Base-by-base conservation (phyloP, 139 green algal genomes). In the Yamagishiella unicocca region DNA sequence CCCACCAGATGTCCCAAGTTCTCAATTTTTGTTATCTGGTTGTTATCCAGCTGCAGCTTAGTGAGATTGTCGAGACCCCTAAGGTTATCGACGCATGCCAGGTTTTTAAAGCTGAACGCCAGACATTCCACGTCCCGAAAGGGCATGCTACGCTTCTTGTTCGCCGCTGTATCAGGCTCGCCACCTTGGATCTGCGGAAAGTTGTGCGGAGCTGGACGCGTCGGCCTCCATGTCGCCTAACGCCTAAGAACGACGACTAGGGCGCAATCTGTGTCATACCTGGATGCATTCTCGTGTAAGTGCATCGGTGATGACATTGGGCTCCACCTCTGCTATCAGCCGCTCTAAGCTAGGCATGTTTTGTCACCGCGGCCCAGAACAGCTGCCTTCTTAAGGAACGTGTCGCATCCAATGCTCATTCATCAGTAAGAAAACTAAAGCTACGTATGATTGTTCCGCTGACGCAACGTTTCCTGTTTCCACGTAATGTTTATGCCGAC, bases 31-130 rank as follows among this genome's bases (percentile, higher is more conserved):
- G 70, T 82, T 37, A 97, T 95, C 29, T 92, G 82, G 88, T 98
- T 98, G 92, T 97, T 97, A 90, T 98, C 96, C 78, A 98, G 89
- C 90, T 97, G 94, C 45, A 98, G 92, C 89, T 97, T 97, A 2
- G 88, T 94, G 12, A 98, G 89, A 33, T 83, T 92, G 40, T 94
- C 81, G 24, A 98, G 78, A 0, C 94, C 95, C 45, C 85, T 38
- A 6, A 98, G 89, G 89, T 97, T 96, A 67, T 94, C 85, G 5
- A 98, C 95, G 35, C 89, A 83, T 1, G 91, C 88, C 4, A 97
- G 88, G 89, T 91, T 94, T 29, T 84, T 89, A 87, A 96, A 98
- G 91, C 92, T 96, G 87, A 96, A 95, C 9, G 90, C 90, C 4
- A 97, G 89, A 27, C 75, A 90, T 43, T 95, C 89, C 3, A 97